Evolutionary conservation across 2,329 filamentous ascomycete genomes (phyloP).

Genomic region (Arthroderma sp.): DNA sequence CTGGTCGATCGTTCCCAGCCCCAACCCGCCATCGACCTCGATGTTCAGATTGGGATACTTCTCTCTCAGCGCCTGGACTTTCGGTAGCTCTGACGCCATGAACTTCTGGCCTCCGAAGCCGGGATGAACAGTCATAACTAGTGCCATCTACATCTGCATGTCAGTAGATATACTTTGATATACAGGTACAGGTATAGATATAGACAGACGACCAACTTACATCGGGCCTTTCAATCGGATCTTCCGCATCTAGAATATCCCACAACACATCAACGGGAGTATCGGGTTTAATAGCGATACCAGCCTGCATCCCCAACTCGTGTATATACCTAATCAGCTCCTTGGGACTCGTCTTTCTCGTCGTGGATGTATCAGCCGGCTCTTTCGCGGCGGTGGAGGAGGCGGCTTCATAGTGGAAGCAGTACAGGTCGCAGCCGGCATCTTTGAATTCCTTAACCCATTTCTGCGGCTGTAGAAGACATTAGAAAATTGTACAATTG

Average conservation of each 20-base stretch:
- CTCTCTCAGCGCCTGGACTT: constrained; percentile 70
- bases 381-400: constrained; percentile 68
- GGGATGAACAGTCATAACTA: constrained; percentile 96
- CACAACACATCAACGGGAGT: constrained; percentile 85
- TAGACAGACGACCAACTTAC: constrained; percentile 39
- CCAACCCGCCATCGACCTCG: constrained; percentile 89
- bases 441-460: constrained; percentile 94
- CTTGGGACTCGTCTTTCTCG: constrained; percentile 60
- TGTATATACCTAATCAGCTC: constrained; percentile 88
- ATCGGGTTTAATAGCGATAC: constrained; percentile 88
- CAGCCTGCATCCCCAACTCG: constrained; percentile 72
- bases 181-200: too few relatives aligned
- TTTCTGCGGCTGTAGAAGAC: constrained; percentile 65
- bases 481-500: background rate
- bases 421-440: constrained; percentile 95
- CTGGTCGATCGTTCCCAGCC: constrained; percentile 77
- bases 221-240: constrained; percentile 70
- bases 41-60: constrained; percentile 89
- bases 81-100: constrained; percentile 90
- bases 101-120: constrained; percentile 98
- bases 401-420: constrained; percentile 98
- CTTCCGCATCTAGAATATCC: constrained; percentile 65
- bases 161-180: background rate
- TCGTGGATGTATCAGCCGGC: constrained; percentile 55
- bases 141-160: constrained; percentile 60